Conservation (phyloP, 164 flowering plant species). For the Houttuynia cordata region DNA sequence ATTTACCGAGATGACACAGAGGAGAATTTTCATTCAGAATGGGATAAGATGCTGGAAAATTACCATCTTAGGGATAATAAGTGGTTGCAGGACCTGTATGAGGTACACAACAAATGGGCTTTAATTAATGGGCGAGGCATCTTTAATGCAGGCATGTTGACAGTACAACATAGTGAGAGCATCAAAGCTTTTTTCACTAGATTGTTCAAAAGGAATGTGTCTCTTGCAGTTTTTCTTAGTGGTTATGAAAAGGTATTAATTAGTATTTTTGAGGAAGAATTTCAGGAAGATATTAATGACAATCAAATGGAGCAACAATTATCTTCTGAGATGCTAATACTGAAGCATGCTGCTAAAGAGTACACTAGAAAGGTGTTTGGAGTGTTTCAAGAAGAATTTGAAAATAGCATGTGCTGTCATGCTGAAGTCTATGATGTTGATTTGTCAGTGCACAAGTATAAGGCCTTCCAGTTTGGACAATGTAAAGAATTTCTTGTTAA, state of each 20-base stretch:
- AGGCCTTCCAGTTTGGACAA: not conserved
- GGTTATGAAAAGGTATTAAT: not conserved
- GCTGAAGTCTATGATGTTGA: not conserved
- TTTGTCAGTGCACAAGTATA: not conserved
- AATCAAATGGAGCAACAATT: not conserved
- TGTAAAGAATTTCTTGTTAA: not conserved
- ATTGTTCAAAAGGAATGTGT: not conserved
- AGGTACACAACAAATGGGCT: constrained; percentile 6
- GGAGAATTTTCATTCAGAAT: constrained; percentile 44
- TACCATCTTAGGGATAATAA: not conserved
- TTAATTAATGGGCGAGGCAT: not conserved
- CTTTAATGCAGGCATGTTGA: not conserved
- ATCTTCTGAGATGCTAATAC: not conserved
- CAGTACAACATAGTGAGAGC: not conserved
- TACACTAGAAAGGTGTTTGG: not conserved
- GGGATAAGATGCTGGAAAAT: constrained; percentile 20
- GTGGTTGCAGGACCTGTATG: constrained; percentile 1
- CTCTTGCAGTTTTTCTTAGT: not conserved
- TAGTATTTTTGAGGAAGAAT: not conserved
- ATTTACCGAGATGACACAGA: constrained; percentile 34
- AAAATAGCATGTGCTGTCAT: not conserved
- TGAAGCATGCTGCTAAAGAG: not conserved
- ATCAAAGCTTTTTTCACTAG: not conserved
- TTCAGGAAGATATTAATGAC: not conserved
- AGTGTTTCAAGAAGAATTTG: not conserved